Evolutionary conservation across 495 filamentous ascomycete species (phyloP).

Genomic region (Talaromyces stipitatus): DNA sequence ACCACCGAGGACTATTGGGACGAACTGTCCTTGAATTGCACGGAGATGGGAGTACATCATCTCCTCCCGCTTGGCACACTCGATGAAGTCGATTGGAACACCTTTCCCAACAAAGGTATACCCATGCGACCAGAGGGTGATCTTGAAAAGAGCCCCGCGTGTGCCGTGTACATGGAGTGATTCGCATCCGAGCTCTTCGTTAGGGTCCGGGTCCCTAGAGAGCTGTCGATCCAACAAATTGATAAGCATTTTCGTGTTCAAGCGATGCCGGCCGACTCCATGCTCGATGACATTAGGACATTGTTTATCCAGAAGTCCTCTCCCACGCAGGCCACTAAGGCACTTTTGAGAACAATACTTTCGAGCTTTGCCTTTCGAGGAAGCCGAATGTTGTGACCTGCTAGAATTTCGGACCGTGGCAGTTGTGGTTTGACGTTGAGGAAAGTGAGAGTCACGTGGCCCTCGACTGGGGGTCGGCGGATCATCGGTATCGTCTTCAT

Average conservation of each 20-base stretch:
- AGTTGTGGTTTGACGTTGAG: neutral
- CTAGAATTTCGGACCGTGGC: too few relatives aligned
- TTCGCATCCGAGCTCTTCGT: conserved; percentile 16
- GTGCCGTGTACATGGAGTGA: conserved; percentile 28
- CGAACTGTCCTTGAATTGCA: conserved; percentile 23
- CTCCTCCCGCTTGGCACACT: conserved; percentile 19
- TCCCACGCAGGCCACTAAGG: conserved; percentile 24
- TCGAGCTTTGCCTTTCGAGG: conserved; percentile 16
- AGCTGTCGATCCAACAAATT: conserved; percentile 10
- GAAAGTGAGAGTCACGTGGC: neutral
- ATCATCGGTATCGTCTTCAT: conserved; percentile 7
- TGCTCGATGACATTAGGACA: conserved; percentile 32
- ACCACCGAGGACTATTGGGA: conserved; percentile 27
- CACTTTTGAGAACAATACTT: conserved; percentile 38
- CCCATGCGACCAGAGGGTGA: conserved; percentile 33
- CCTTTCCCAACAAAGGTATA: too few relatives aligned
- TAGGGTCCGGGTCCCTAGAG: too few relatives aligned
- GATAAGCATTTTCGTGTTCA: conserved; percentile 5
- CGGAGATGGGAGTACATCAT: conserved; percentile 23
- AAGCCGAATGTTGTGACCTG: neutral
- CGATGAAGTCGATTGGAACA: conserved; percentile 15
- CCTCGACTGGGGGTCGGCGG: conserved; percentile 7
- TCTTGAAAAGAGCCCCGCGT: conserved; percentile 30
- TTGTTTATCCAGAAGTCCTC: conserved; percentile 22
- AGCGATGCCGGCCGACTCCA: conserved; percentile 9